phyloP scores from a whole-genome alignment of 257 asterid genomes.

The Solanum corneliomulleri region DNA sequence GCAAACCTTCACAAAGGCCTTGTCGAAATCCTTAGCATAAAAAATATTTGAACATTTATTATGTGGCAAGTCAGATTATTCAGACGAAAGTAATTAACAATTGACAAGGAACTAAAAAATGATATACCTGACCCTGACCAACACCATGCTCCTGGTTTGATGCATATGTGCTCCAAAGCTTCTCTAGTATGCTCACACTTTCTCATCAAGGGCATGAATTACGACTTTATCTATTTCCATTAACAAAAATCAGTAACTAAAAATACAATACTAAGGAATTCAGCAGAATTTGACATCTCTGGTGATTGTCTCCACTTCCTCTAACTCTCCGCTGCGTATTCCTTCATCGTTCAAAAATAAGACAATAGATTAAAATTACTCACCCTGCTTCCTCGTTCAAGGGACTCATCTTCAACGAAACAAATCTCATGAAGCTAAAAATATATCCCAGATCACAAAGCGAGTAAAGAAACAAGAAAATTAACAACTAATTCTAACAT shows the following conservation, averaged over 20 bases:
- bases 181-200: conserved; percentile 85
- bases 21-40: too few relatives aligned
- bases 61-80: too few relatives aligned
- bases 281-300: not conserved
- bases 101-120: too few relatives aligned
- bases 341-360: not conserved
- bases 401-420: conserved; percentile 85
- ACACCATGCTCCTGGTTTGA: conserved; percentile 25
- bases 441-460: too few relatives aligned
- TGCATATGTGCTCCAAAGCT: conserved; percentile 41
- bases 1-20: too few relatives aligned
- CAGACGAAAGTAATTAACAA: too few relatives aligned
- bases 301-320: too few relatives aligned
- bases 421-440: conserved; percentile 27
- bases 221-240: conserved; percentile 43
- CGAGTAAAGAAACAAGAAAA: too few relatives aligned
- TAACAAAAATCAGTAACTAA: not conserved
- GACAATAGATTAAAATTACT: conserved; percentile 12
- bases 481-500: too few relatives aligned
- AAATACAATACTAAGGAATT: not conserved
- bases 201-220: conserved; percentile 87
- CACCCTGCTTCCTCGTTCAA: conserved; percentile 98
- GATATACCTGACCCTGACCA: too few relatives aligned
- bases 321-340: too few relatives aligned
- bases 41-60: too few relatives aligned